Evolutionary conservation across 2,329 filamentous ascomycete genomes (phyloP), one percentile per base, ranked within the genome.

Genomic region (Lachnellula arida): DNA sequence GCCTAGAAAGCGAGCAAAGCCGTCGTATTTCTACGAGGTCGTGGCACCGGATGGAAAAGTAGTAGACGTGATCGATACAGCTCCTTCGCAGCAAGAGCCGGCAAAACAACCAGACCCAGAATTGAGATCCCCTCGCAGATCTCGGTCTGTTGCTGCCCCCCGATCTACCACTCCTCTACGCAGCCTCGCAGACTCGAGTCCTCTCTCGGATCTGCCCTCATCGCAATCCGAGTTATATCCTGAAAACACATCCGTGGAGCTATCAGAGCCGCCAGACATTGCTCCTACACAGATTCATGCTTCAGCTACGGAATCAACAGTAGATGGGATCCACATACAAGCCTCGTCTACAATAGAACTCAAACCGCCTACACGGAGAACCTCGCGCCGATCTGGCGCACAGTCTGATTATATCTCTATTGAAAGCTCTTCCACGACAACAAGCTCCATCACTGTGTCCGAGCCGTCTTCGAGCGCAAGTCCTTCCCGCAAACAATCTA

Each of bases 11-110:
- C 59, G 60, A 49, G 60, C 56, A 39, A 64, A 67, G 32, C 59
- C 62, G 12, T 68, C 64, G 60, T 69, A 63, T 28, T 58, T 58
- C 47, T 68, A 64, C 32, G 67, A 69, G 51, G 62, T 67, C 40
- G 65, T 69, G 35, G 62, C 63, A 28, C 61, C 65, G 39, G 64
- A 68, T 56, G 67, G 66, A 2, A 61, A 56, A 35, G 65, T 65
- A 37, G 60, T 64, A 4, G 62, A 60, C 19, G 60, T 67, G 28
- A 63, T 65, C 32, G 63, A 67, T 32, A 57, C 64, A n/a, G 53
- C 62, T 17, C 23, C 50, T 12, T 12, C 49, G n/a, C 40, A 51
- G 12, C 40, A 52, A 25, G 34, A 59, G 7, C 22, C 35, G 17
- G 25, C 46, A 44, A 34, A 54, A 25, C 35, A 39, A 22, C 23